Evolutionary conservation across 768 basidiomycete species (phyloP).

Genomic region (Dictyophora rubrovolvata): DNA sequence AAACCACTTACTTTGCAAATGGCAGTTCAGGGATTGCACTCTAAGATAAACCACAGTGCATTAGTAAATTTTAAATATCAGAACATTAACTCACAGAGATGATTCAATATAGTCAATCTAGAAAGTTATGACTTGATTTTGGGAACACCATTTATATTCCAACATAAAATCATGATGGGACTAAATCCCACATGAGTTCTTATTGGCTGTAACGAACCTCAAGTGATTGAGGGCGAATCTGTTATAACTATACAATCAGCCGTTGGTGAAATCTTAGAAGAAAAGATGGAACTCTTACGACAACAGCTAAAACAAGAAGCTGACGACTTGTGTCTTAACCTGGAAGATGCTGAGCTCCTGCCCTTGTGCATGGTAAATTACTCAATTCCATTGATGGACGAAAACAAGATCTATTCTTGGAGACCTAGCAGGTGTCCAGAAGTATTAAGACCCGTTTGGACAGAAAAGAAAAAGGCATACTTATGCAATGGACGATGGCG

Average conservation of each 20-base stretch:
- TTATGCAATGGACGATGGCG: slow-evolving; percentile 23
- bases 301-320: slow-evolving; percentile 17
- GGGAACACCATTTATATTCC: slow-evolving; percentile 17
- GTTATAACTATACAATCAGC: slow-evolving; percentile 10
- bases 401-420: slow-evolving; percentile 24
- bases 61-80: slow-evolving; percentile 25
- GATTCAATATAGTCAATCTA: slow-evolving; percentile 30
- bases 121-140: slow-evolving; percentile 31
- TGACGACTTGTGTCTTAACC: slow-evolving; percentile 10
- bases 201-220: neutral
- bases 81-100: slow-evolving; percentile 18
- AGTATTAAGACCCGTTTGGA: slow-evolving; percentile 17
- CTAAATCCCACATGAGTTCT: neutral
- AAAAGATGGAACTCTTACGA: slow-evolving; percentile 9
- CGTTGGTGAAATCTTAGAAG: slow-evolving; percentile 12
- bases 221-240: slow-evolving; percentile 9
- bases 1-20: slow-evolving; percentile 28
- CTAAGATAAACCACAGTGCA: slow-evolving; percentile 24
- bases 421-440: slow-evolving; percentile 27
- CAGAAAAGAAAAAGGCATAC: slow-evolving; percentile 22
- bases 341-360: slow-evolving; percentile 16
- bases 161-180: slow-evolving; percentile 2
- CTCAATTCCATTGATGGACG: slow-evolving; percentile 25
- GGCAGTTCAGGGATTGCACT: slow-evolving; percentile 31
- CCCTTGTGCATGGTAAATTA: slow-evolving; percentile 27